phyloP scores from a whole-genome alignment of 169 alveolate species.

The Plasmodium yoelii region DNA sequence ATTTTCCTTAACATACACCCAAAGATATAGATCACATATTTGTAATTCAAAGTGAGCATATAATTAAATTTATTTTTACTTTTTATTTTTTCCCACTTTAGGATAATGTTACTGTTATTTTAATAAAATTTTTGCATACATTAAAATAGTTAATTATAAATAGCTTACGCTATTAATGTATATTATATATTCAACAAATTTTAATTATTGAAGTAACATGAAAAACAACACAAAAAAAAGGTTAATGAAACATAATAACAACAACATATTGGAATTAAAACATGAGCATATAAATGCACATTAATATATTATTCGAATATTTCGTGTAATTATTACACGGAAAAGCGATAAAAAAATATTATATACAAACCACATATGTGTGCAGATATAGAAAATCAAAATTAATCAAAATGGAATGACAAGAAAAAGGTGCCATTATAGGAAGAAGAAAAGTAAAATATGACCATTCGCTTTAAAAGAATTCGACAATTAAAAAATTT shows the following conservation, averaged over 20 bases:
- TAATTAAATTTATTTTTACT: neutral
- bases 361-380: neutral
- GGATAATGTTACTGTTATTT: slow-evolving; percentile 74
- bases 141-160: slow-evolving; percentile 28
- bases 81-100: neutral
- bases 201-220: slow-evolving; percentile 35
- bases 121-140: slow-evolving; percentile 68
- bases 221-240: slow-evolving; percentile 14
- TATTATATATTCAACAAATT: slow-evolving; percentile 49
- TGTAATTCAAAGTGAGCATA: no score
- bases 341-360: slow-evolving; percentile 1
- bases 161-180: slow-evolving; percentile 1
- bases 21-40: no score
- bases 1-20: no score
- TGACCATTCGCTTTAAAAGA: no score
- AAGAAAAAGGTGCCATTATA: no score
- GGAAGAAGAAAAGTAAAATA: no score
- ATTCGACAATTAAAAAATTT: slow-evolving; percentile 20
- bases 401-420: no score
- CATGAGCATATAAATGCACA: neutral
- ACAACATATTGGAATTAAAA: neutral
- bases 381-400: neutral
- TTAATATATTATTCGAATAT: neutral
- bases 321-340: neutral
- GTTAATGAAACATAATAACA: neutral